Percentiles rank a stretch among this genome's conserved stretches.
These are phyloP conservation scores for Castanea mollissima DNA, from an alignment of 306 rosid genomes.

Conservation along the genomic window DNA sequence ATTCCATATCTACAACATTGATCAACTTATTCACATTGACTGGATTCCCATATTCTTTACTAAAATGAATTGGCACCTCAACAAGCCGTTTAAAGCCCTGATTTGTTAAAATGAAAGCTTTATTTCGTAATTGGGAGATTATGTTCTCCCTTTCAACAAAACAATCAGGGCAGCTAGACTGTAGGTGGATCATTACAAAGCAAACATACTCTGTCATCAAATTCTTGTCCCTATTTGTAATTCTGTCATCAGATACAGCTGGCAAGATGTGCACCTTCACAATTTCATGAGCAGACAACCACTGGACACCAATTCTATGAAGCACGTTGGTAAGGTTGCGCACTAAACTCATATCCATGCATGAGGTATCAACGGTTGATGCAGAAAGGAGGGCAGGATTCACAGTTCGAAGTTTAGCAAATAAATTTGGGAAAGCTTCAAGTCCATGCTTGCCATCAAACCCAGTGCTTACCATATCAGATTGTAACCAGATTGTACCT, in stretches of 20 bases:
- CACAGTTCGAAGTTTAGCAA: slow-evolving; percentile 68
- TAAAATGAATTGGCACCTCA: slow-evolving; percentile 73
- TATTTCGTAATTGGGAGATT: slow-evolving; percentile 56
- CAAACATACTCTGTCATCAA: slow-evolving; percentile 83
- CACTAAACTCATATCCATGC: slow-evolving; percentile 29
- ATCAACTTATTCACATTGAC: slow-evolving; percentile 57
- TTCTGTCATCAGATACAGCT: slow-evolving; percentile 46
- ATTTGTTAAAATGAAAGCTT: slow-evolving; percentile 66
- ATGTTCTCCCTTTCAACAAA: slow-evolving; percentile 51
- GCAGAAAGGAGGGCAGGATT: slow-evolving; percentile 61
- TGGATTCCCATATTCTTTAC: slow-evolving; percentile 71
- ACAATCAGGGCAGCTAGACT: slow-evolving; percentile 73
- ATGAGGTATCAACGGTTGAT: slow-evolving; percentile 42
- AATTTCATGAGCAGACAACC: slow-evolving; percentile 85
- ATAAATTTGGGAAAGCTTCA: slow-evolving; percentile 67
- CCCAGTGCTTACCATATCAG: slow-evolving; percentile 44
- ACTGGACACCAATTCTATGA: slow-evolving; percentile 72
- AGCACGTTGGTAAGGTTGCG: slow-evolving; percentile 63
- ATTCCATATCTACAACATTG: slow-evolving; percentile 51
- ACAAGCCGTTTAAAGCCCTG: slow-evolving; percentile 69
- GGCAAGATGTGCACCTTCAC: slow-evolving; percentile 81
- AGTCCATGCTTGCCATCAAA: slow-evolving; percentile 51
- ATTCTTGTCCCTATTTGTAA: slow-evolving; percentile 33
- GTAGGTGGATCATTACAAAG: slow-evolving; percentile 76
- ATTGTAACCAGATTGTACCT: slow-evolving; percentile 86